phyloP scores from a whole-genome alignment of 2,329 filamentous ascomycete genomes.

The Daldinia sp. region DNA sequence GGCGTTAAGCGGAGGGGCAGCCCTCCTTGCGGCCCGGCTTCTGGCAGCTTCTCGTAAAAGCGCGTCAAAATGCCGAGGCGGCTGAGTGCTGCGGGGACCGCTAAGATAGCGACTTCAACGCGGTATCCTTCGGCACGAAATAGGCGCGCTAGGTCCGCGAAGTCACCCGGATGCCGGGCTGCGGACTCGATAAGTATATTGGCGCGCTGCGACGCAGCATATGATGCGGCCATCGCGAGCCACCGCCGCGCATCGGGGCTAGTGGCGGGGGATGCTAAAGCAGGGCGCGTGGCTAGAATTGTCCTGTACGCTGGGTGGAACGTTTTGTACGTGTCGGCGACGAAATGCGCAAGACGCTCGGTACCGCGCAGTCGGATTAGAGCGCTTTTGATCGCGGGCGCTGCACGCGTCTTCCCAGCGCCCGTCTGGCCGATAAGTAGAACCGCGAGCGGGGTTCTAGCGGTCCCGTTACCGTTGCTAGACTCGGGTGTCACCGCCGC shows the following conservation, averaged over 20 bases:
- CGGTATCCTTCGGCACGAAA: slow-evolving; percentile 54
- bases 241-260: slow-evolving; percentile 58
- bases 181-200: slow-evolving; percentile 61
- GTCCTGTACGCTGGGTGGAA: slow-evolving; percentile 59
- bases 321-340: slow-evolving; percentile 63
- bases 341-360: slow-evolving; percentile 55
- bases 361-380: slow-evolving; percentile 42
- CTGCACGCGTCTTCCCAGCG: slow-evolving; percentile 61
- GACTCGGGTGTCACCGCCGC: neutral
- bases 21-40: slow-evolving; percentile 50
- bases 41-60: slow-evolving; percentile 54
- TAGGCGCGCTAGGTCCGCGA: slow-evolving; percentile 52
- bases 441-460: slow-evolving; percentile 54
- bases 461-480: neutral
- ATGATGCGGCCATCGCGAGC: slow-evolving; percentile 56
- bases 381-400: slow-evolving; percentile 55
- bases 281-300: slow-evolving; percentile 49
- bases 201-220: slow-evolving; percentile 50
- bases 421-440: slow-evolving; percentile 63
- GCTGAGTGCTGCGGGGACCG: slow-evolving; percentile 58
- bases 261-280: slow-evolving; percentile 56
- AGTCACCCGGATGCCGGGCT: slow-evolving; percentile 59
- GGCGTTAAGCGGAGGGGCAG: slow-evolving; percentile 59
- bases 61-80: slow-evolving; percentile 58
- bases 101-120: slow-evolving; percentile 58